Base-by-base conservation (phyloP, 805 yeast genomes). In the Metschnikowia drakensbergensis region DNA sequence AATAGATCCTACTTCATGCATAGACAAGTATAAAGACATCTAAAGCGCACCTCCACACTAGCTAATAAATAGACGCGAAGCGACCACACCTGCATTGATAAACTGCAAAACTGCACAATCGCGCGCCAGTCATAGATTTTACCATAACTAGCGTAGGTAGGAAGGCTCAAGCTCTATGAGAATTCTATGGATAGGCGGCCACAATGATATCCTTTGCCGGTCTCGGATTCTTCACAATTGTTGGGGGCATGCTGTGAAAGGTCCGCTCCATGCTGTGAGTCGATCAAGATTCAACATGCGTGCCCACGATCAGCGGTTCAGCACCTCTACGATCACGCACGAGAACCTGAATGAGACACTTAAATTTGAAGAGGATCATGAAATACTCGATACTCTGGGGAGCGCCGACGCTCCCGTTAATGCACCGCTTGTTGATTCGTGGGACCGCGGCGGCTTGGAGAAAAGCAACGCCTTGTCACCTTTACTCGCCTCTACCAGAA, bases 401-500 rank as follows among this genome's bases (percentile, higher is more conserved):
- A 17, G 26, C 4, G 29, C 6, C 7, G 10, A 11, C 4, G 8
- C 2, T 3, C 3, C 3, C 3, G 29, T 27, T 3, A 11, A 25
- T n/a, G 23, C 10, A 7, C 36, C 25, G 3, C 36, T n/a, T 11
- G 8, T n/a, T 3, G 17, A 31, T 23, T 22, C 34, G 13, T 70
- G 74, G 74, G 76, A 72, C 48, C 58, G 75, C 29, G 77, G 77
- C 37, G 76, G 74, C 8, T 50, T 67, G 40, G 67, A 66, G 1
- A 57, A 62, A 11, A 54, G 52, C 11, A 63, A 58, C 28, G 57
- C 64, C 22, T 53, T 72, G 50, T 63, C 73, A 0, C 74, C 76
- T 6, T 53, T 71, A 22, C 70, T 67, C 51, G 59, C 72, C 2
- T 54, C 64, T 4, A 67, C 66, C 50, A 59, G 66, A 33, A 59